Percentiles rank a stretch among this genome's conserved stretches.
phyloP scores from a whole-genome alignment of 768 basidiomycete species.

The Sporobolomyces pararoseus region DNA sequence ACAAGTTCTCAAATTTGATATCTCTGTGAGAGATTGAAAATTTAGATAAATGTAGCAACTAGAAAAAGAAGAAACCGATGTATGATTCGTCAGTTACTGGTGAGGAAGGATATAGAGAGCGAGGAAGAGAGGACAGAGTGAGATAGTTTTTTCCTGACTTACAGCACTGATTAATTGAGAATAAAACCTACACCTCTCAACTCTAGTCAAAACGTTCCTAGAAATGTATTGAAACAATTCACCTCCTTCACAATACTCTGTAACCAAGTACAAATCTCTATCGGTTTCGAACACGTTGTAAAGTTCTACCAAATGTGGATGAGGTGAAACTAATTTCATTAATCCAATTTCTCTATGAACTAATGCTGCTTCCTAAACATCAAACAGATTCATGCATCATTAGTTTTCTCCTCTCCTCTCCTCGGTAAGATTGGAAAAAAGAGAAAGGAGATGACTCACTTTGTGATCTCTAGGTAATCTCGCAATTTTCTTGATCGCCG shows the following conservation, averaged over 20 bases:
- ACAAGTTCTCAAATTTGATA: conserved; percentile 87
- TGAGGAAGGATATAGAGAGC: neutral
- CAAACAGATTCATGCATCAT: too few relatives aligned
- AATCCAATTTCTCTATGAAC: conserved; percentile 93
- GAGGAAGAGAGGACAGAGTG: neutral
- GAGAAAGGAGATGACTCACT: conserved; percentile 49
- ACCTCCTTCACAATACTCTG: conserved; percentile 91
- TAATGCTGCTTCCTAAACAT: conserved; percentile 66
- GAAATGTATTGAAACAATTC: conserved; percentile 92
- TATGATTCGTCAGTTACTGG: neutral
- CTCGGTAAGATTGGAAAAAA: conserved; percentile 57
- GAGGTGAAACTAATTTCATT: conserved; percentile 86
- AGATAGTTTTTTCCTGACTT: conserved; percentile 49
- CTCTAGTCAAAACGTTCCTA: conserved; percentile 65
- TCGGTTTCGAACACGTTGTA: conserved; percentile 98
- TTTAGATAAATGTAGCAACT: conserved; percentile 47
- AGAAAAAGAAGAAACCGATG: too few relatives aligned
- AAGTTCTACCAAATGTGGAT: conserved; percentile 87
- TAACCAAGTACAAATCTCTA: conserved; percentile 73
- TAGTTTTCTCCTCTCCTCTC: conserved; percentile 65
- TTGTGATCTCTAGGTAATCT: conserved; percentile 52
- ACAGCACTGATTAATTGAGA: conserved; percentile 89
- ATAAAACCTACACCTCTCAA: conserved; percentile 75
- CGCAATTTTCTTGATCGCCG: conserved; percentile 90
- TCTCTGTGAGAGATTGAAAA: conserved; percentile 93